Percentiles rank a stretch among this genome's conserved stretches.
phyloP scores from a whole-genome alignment of 768 basidiomycete genomes.

The Boletus barrowsii region DNA sequence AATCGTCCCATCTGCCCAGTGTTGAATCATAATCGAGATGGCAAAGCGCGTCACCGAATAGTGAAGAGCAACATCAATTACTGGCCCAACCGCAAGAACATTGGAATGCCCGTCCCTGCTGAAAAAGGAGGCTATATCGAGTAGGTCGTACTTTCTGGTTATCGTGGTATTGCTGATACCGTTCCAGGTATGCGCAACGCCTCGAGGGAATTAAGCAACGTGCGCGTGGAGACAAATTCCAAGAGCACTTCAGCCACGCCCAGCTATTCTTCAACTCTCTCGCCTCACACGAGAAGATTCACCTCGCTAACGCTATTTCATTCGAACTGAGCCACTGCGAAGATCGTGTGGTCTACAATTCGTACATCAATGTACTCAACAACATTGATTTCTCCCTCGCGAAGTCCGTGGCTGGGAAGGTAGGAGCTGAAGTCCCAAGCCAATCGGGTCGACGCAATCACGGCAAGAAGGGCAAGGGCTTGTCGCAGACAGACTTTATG shows the following conservation, averaged over 20 bases:
- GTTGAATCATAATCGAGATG: constrained; percentile 66
- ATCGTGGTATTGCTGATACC: constrained; percentile 8
- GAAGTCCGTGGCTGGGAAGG: constrained; percentile 58
- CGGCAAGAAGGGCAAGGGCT: constrained; percentile 49
- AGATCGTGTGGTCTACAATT: constrained; percentile 65
- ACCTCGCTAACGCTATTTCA: constrained; percentile 64
- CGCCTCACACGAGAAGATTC: constrained; percentile 60
- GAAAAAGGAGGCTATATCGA: constrained; percentile 58
- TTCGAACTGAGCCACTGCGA: constrained; percentile 88
- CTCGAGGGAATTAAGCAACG: constrained; percentile 55
- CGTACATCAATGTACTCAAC: constrained; percentile 65
- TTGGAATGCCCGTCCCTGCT: constrained; percentile 45
- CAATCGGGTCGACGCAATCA: constrained; percentile 51
- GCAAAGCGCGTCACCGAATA: constrained; percentile 54
- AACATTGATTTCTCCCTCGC: constrained; percentile 76
- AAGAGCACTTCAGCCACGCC: constrained; percentile 72
- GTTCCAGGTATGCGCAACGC: constrained; percentile 45
- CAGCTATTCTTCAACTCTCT: constrained; percentile 87
- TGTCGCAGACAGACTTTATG: constrained; percentile 58
- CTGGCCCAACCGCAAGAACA: constrained; percentile 71
- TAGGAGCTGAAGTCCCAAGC: constrained; percentile 58
- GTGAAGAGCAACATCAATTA: constrained; percentile 65
- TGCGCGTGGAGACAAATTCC: constrained; percentile 68
- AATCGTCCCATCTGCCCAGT: constrained; percentile 79
- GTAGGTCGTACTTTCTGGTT: constrained; percentile 30